A percentile compares a stretch with the other conserved stretches of the same genome.
phyloP scores from a whole-genome alignment of 495 filamentous ascomycete species.

The Clavariopsis aquatica region DNA sequence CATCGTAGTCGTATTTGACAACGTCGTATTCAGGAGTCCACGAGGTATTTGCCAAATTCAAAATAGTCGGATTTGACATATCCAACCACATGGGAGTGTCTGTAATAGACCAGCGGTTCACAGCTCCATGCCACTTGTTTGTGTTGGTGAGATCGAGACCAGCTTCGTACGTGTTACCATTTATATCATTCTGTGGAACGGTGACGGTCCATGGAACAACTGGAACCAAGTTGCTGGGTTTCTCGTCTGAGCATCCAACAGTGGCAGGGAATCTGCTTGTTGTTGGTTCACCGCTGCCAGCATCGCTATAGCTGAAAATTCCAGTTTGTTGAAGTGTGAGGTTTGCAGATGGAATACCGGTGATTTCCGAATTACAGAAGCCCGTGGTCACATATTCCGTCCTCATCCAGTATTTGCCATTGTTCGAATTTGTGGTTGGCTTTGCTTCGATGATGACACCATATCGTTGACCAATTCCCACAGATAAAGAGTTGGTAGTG shows the following conservation, averaged over 20 bases:
- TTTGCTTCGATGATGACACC: conserved; percentile 45
- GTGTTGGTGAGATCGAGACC: conserved; percentile 15
- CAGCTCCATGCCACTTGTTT: conserved; percentile 2
- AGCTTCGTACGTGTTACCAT: conserved; percentile 19
- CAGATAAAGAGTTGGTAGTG: conserved; percentile 12
- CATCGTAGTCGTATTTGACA: conserved; percentile 32
- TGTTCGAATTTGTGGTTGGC: conserved; percentile 24
- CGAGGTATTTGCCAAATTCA: conserved; percentile 27
- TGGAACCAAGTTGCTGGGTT: conserved; percentile 13
- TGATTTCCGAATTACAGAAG: conserved; percentile 5
- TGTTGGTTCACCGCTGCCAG: conserved; percentile 14
- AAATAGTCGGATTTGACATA: conserved; percentile 34
- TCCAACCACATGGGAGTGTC: conserved; percentile 34
- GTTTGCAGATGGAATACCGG: neutral
- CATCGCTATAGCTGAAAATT: conserved; percentile 30
- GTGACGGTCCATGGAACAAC: conserved; percentile 32
- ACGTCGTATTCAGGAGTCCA: conserved; percentile 32
- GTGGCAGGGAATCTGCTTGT: conserved; percentile 4
- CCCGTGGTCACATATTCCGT: conserved; percentile 32
- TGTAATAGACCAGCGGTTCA: conserved; percentile 26
- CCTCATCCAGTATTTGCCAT: conserved; percentile 46
- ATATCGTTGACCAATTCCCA: conserved; percentile 44
- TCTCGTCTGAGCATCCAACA: conserved; percentile 29
- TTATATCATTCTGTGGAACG: conserved; percentile 28
- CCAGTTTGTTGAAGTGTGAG: conserved; percentile 9